Conservation (phyloP, 192 early-diverging fungal species). For the Allomyces javanicus region DNA sequence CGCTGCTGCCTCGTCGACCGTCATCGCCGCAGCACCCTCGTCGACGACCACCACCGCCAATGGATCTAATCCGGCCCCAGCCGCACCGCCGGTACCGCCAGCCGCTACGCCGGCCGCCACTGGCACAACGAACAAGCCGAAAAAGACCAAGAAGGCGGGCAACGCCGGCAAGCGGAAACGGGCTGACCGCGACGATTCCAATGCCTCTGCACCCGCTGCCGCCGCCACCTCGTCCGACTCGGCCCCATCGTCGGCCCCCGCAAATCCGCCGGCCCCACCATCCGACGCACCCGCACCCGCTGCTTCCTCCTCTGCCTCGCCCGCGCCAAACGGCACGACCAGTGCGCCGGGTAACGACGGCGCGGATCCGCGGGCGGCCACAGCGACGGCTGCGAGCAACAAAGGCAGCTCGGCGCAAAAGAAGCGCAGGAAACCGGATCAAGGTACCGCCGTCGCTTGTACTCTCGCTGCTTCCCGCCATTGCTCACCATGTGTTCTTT, state of each 20-base stretch:
- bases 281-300: no score
- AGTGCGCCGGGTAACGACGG: no score
- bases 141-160: background rate
- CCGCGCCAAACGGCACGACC: no score
- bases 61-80: slow-evolving; percentile 10
- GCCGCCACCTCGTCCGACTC: no score
- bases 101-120: slow-evolving; percentile 4
- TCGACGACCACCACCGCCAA: slow-evolving; percentile 4
- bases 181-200: no score
- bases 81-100: slow-evolving; percentile 4
- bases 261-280: no score
- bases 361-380: background rate
- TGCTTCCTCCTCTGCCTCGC: no score
- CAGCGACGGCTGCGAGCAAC: background rate
- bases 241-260: no score
- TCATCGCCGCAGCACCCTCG: background rate
- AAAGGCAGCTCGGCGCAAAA: background rate
- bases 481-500: background rate
- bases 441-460: background rate
- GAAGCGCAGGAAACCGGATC: background rate
- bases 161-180: no score
- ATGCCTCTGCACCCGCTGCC: no score
- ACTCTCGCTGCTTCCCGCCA: background rate
- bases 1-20: background rate
- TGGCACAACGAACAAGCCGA: slow-evolving; percentile 8